Percentiles rank a stretch among this genome's conserved stretches.
Evolutionary conservation across 139 green algal species (phyloP).

Genomic region (Tetradesmus lagerheimii): DNA sequence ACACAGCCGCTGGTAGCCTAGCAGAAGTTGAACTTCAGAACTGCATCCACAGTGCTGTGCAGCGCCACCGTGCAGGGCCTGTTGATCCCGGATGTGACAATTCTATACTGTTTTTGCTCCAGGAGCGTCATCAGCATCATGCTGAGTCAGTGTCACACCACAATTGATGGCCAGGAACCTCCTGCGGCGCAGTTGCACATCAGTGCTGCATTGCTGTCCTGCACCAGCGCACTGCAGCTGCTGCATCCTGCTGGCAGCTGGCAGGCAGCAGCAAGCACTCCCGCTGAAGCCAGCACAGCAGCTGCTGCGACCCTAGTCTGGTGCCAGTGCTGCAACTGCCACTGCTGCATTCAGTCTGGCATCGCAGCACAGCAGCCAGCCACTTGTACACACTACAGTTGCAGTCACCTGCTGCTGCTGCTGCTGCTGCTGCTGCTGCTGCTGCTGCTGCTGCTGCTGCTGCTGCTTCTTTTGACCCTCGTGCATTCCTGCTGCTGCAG

Average conservation of each 20-base stretch:
- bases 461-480: no score
- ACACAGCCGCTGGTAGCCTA: background rate
- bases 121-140: background rate
- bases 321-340: slow-evolving; percentile 11
- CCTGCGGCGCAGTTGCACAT: no score
- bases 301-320: background rate
- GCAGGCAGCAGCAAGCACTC: slow-evolving; percentile 23
- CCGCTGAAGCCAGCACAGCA: slow-evolving; percentile 4
- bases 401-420: background rate
- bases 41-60: background rate
- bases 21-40: background rate
- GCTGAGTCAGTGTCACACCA: background rate
- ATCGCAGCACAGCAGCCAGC: background rate
- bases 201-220: background rate
- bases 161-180: background rate
- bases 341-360: background rate
- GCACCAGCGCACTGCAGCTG: background rate
- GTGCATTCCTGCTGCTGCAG: background rate
- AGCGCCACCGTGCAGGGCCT: background rate
- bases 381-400: background rate
- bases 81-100: background rate
- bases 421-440: background rate
- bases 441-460: background rate
- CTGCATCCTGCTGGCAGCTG: background rate
- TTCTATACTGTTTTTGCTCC: background rate